phyloP scores from a whole-genome alignment of 345 rosid genomes.

The Chamaenerion angustifolium region DNA sequence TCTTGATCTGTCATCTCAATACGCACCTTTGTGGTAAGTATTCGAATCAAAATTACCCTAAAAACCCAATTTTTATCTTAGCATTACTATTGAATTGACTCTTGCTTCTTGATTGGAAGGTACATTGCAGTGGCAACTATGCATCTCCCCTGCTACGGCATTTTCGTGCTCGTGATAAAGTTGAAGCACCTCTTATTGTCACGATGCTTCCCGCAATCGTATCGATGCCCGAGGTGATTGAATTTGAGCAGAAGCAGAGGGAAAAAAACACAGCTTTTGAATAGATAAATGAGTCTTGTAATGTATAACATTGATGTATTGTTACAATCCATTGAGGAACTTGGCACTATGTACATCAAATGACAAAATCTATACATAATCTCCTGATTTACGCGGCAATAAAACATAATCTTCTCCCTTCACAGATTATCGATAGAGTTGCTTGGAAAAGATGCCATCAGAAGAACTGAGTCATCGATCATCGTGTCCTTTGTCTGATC shows the following conservation, averaged over 20 bases:
- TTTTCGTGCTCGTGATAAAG: constrained; percentile 48
- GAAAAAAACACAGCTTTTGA: too few species aligned
- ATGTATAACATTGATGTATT: too few species aligned
- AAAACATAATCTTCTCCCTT: too few species aligned
- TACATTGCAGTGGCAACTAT: constrained; percentile 69
- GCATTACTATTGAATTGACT: neutral
- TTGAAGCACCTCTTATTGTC: constrained; percentile 51
- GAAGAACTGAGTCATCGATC: constrained; percentile 37
- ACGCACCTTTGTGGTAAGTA: constrained; percentile 75
- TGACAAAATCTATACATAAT: too few species aligned
- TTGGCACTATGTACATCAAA: too few species aligned
- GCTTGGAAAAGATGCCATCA: constrained; percentile 72
- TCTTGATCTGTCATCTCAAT: constrained; percentile 75
- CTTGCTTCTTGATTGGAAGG: constrained; percentile 30
- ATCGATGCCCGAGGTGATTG: constrained; percentile 28
- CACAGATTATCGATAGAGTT: constrained; percentile 26
- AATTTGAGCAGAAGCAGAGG: neutral
- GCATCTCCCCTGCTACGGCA: constrained; percentile 80
- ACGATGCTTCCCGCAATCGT: constrained; percentile 70
- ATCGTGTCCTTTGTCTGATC: constrained; percentile 20
- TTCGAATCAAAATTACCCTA: neutral
- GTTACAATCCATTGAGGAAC: too few species aligned
- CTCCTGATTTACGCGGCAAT: too few species aligned
- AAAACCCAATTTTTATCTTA: neutral
- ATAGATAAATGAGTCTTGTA: too few species aligned